Evolutionary conservation across 345 rosid species (phyloP), one percentile per base, ranked within the genome.

Genomic region (Viola odorata): DNA sequence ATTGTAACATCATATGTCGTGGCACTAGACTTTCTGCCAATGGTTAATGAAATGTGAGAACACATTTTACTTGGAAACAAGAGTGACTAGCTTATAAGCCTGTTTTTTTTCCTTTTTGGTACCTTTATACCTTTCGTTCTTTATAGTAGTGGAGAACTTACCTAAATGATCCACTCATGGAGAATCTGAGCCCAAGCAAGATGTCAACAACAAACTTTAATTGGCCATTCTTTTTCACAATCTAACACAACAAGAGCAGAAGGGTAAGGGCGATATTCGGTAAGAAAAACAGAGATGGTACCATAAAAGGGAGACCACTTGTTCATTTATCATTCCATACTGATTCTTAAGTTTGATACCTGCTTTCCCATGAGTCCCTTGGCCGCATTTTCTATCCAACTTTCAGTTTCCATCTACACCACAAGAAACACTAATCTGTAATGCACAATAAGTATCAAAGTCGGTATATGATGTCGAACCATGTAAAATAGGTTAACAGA

Each of bases 321-420:
- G 14, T 36, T 38, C 10, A 23, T 17, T 17, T 6, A 47, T 40
- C 45, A 7, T 12, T 4, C 8, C 7, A 55, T 13, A 5, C 2
- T 47, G 9, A 5, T 15, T 23, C 1, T 56, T 13, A 13, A 7
- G 9, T 50, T 8, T n/a, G 4, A 11, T 60, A 80, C 97, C 87
- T 89, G 99, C 60, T 68, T 75, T 37, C 99, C 99, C 99, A 94
- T 94, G 14, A 94, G 94, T 55, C 99, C 97, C 62, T 86, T 87
- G 39, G 81, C 89, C 50, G 97, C 96, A 76, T 94, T 94, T 67
- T 89, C 97, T 40, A 94, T 68, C 97, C 97, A 89, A 77, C 99
- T 87, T 61, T 94, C 99, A 38, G 96, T 94, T 63, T 84, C 96
- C 42, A 68, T 67, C 96, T 89, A 78, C 73, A 77, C 49, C 66